These are phyloP conservation scores for Clitocybe nebularis DNA, from an alignment of 1,284 basidiomycete species.

Conservation along the genomic window DNA sequence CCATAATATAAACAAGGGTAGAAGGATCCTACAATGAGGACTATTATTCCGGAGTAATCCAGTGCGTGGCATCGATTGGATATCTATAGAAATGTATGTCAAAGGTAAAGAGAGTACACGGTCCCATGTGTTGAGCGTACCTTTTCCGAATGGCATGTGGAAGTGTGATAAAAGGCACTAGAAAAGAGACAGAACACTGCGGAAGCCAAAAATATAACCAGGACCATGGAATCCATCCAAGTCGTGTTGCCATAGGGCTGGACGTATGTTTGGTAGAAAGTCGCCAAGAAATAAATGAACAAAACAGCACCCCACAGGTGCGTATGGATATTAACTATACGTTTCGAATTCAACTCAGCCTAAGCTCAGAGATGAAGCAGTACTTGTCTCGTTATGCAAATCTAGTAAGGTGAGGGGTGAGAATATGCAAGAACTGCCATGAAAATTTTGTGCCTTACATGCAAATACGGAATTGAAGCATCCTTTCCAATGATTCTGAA, in stretches of 20 bases:
- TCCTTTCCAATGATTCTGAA: slow-evolving; percentile 59
- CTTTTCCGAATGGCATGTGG: slow-evolving; percentile 68
- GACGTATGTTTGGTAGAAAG: slow-evolving; percentile 48
- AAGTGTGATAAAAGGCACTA: slow-evolving; percentile 77
- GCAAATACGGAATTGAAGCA: slow-evolving; percentile 68
- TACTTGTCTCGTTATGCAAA: slow-evolving; percentile 82
- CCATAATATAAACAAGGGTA: slow-evolving; percentile 72
- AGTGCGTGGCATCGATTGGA: slow-evolving; percentile 53
- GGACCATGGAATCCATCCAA: slow-evolving; percentile 61
- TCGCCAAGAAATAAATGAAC: slow-evolving; percentile 60
- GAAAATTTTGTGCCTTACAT: slow-evolving; percentile 70
- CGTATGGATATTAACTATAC: slow-evolving; percentile 84
- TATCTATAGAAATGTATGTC: slow-evolving; percentile 32
- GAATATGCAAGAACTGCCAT: slow-evolving; percentile 11
- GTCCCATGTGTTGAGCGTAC: slow-evolving; percentile 36
- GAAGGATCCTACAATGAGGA: slow-evolving; percentile 78
- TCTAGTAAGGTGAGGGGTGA: slow-evolving; percentile 40
- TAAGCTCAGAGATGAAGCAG: slow-evolving; percentile 8
- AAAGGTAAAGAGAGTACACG: slow-evolving; percentile 11
- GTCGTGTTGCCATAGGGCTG: slow-evolving; percentile 46
- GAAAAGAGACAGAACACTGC: slow-evolving; percentile 73
- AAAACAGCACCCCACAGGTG: slow-evolving; percentile 76
- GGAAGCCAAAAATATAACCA: slow-evolving; percentile 69
- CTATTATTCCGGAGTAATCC: slow-evolving; percentile 69
- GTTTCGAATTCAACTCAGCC: slow-evolving; percentile 10